Evolutionary conservation across 2,329 filamentous ascomycete species (phyloP).

Genomic region (Truncatella angustata): DNA sequence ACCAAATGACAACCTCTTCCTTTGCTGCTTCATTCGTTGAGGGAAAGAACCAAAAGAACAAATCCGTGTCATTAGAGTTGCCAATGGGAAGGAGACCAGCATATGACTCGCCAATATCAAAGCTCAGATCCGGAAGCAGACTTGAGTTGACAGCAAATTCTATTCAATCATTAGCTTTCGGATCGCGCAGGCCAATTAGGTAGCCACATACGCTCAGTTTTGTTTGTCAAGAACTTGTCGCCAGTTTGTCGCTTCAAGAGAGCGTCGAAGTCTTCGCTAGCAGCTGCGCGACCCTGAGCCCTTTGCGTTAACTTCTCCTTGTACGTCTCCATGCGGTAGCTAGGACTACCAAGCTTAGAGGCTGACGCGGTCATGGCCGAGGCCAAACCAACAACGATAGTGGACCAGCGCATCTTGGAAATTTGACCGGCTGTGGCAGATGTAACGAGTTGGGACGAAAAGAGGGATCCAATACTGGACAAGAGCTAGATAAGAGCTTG

Average conservation of each 20-base stretch:
- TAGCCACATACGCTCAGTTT: not conserved
- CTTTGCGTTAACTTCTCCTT: not conserved
- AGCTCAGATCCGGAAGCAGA: slow-evolving; percentile 65
- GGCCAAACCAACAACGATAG: not conserved
- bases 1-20: slow-evolving; percentile 49
- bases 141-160: slow-evolving; percentile 61
- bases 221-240: slow-evolving; percentile 10
- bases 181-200: not conserved
- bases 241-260: slow-evolving; percentile 2
- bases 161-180: not conserved
- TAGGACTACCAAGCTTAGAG: slow-evolving; percentile 5
- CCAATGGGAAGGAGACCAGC: slow-evolving; percentile 60
- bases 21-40: slow-evolving; percentile 37
- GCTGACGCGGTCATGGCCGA: slow-evolving; percentile 3
- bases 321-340: not conserved
- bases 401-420: slow-evolving; percentile 3
- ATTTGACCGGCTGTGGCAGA: not conserved
- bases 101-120: slow-evolving; percentile 66
- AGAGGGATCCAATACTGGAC: not conserved
- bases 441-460: not conserved
- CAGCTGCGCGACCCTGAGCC: not conserved
- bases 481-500: not conserved
- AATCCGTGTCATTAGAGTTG: slow-evolving; percentile 43
- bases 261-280: not conserved
- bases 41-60: slow-evolving; percentile 57